phyloP scores from a whole-genome alignment of 306 rosid genomes.

The Cicer cuneatum region DNA sequence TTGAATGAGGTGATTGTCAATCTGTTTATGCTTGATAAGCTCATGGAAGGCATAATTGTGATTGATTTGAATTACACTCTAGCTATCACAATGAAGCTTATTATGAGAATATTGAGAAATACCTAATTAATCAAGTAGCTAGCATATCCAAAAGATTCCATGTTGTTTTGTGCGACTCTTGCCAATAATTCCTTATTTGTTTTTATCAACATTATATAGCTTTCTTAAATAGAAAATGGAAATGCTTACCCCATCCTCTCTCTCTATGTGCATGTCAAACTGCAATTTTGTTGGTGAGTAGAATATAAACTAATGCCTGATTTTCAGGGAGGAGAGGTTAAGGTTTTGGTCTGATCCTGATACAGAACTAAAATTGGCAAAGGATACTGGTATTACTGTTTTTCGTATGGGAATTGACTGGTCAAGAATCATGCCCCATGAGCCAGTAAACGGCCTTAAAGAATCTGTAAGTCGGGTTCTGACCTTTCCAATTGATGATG shows the following conservation, averaged over 20 bases:
- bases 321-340: conserved; percentile 89
- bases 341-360: conserved; percentile 99
- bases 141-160: conserved; percentile 7
- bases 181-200: not conserved
- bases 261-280: not conserved
- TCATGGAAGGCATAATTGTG: not conserved
- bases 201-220: not conserved
- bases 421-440: conserved; percentile 86
- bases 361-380: conserved; percentile 83
- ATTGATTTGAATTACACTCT: not conserved
- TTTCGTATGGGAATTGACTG: conserved; percentile 98
- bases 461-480: conserved; percentile 65
- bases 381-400: conserved; percentile 79
- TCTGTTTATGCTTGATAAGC: not conserved
- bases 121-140: not conserved
- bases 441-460: conserved; percentile 71
- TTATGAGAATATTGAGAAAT: not conserved
- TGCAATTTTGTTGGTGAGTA: conserved; percentile 26
- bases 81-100: not conserved
- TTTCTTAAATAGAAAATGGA: conserved; percentile 1
- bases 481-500: conserved; percentile 42
- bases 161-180: not conserved
- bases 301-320: conserved; percentile 39
- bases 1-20: conserved; percentile 2
- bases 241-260: not conserved